Evolutionary conservation across 176 grass and related monocot genomes (phyloP), one percentile per base, ranked within the genome.

Genomic region (Phragmites australis): DNA sequence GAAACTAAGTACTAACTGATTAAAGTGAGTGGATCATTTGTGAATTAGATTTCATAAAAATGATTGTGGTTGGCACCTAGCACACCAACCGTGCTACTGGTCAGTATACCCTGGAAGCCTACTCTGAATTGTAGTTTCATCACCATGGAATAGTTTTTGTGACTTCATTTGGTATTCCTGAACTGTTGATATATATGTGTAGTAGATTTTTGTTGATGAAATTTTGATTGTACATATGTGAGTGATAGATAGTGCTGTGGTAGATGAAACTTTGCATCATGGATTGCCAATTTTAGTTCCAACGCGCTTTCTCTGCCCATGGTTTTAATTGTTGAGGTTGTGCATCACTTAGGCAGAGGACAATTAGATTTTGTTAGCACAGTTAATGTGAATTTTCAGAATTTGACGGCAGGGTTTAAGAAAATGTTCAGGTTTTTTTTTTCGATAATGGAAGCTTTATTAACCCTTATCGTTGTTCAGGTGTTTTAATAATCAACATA

Each of bases 281-380:
- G 16, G 1, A 45, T 59, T 66, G 15, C 21, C 21, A 52, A 6
- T 48, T 72, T n/a, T 45, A n/a, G 54, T 14, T 58, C n/a, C 13
- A 29, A 43, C 17, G 1, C 5, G 14, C 17, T 83, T 68, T 48
- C 9, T 68, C 19, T 55, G 8, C 9, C 21, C 21, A 42, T 84
- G 53, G 52, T 49, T 84, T 66, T 69, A 1, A 59, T 68, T 76
- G 60, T 9, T 76, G 27, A 4, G 57, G 37, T 23, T 62, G 23
- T 65, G 15, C 43, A 25, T 65, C 74, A 61, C n/a, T 42, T 23
- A 83, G 4, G 5, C 37, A 46, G 23, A 1, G 25, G 48, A 39
- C 7, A n/a, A 62, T 17, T 30, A 34, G 41, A 7, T 50, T 78
- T n/a, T 51, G 13, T 50, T 17, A 37, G 13, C 7, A 5, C 12